Conservation (phyloP, 2,329 filamentous ascomycete species). For the Aureobasidium lini region DNA sequence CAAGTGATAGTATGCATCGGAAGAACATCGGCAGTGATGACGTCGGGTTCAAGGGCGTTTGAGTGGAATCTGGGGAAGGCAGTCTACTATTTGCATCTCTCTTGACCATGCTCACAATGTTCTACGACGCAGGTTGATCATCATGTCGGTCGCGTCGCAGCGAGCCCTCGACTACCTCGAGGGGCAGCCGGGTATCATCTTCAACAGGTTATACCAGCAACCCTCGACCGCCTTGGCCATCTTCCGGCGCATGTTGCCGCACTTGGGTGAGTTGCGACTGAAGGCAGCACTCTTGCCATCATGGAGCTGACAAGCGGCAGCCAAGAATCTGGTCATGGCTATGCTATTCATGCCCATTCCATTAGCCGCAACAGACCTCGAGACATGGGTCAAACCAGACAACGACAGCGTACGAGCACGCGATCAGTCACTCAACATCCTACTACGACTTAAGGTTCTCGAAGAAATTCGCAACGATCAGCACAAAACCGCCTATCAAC, state of each 20-base stretch:
- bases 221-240: constrained; percentile 92
- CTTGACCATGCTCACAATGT: constrained; percentile 5
- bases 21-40: constrained; percentile 1
- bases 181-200: constrained; percentile 79
- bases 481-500: constrained; percentile 62
- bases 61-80: neutral
- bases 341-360: constrained; percentile 84
- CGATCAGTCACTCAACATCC: constrained; percentile 73
- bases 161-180: constrained; percentile 84
- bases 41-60: neutral
- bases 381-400: constrained; percentile 73
- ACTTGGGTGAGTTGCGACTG: constrained; percentile 56
- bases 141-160: constrained; percentile 49
- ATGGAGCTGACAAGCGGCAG: constrained; percentile 36
- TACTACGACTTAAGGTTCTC: constrained; percentile 79
- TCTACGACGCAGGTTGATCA: constrained; percentile 5
- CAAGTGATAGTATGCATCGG: neutral
- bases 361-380: constrained; percentile 70
- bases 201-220: constrained; percentile 88
- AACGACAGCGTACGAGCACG: constrained; percentile 46
- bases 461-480: constrained; percentile 49
- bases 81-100: neutral
- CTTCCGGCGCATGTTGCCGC: constrained; percentile 93
- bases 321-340: constrained; percentile 93
- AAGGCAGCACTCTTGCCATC: neutral